These are phyloP conservation scores for Karstenula rhodostoma DNA, from an alignment of 2,329 filamentous ascomycete species.

Conservation along the genomic window DNA sequence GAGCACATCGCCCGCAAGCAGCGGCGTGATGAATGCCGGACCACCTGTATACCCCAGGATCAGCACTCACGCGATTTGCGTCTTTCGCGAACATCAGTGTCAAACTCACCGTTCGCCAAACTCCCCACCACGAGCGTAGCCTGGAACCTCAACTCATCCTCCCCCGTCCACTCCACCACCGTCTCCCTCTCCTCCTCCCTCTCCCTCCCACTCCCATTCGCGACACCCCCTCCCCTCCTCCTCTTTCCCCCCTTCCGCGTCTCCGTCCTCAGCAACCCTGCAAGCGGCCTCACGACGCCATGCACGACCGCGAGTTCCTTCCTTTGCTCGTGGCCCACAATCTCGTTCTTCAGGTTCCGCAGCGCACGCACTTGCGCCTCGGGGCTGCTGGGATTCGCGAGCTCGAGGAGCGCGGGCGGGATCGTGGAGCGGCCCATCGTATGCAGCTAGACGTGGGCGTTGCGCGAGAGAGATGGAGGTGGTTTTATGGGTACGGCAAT, in stretches of 20 bases:
- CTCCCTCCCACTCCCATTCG: conserved; percentile 46
- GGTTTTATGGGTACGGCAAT: background rate
- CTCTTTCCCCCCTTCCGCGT: conserved; percentile 57
- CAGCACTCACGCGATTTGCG: conserved; percentile 20
- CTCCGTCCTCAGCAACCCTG: conserved; percentile 58
- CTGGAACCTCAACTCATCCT: conserved; percentile 76
- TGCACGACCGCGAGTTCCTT: conserved; percentile 80
- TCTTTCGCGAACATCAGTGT: conserved; percentile 1
- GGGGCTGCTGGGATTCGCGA: conserved; percentile 46
- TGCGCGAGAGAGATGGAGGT: background rate
- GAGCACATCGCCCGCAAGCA: conserved; percentile 74
- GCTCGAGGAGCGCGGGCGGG: conserved; percentile 48
- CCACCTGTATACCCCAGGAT: conserved; percentile 66
- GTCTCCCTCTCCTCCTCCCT: conserved; percentile 28
- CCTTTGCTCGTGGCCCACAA: conserved; percentile 85
- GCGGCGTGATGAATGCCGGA: conserved; percentile 76
- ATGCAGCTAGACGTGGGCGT: background rate
- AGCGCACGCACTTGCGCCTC: conserved; percentile 64
- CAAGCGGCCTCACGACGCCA: conserved; percentile 72
- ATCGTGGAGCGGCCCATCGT: conserved; percentile 48
- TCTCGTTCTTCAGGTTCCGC: conserved; percentile 82
- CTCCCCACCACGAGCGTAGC: conserved; percentile 86
- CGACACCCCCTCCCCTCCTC: conserved; percentile 58
- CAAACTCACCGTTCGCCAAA: conserved; percentile 76
- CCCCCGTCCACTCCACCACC: conserved; percentile 60